These are phyloP conservation scores for Fusarium temperatum DNA, from an alignment of 2,329 filamentous ascomycete species.

Conservation along the genomic window DNA sequence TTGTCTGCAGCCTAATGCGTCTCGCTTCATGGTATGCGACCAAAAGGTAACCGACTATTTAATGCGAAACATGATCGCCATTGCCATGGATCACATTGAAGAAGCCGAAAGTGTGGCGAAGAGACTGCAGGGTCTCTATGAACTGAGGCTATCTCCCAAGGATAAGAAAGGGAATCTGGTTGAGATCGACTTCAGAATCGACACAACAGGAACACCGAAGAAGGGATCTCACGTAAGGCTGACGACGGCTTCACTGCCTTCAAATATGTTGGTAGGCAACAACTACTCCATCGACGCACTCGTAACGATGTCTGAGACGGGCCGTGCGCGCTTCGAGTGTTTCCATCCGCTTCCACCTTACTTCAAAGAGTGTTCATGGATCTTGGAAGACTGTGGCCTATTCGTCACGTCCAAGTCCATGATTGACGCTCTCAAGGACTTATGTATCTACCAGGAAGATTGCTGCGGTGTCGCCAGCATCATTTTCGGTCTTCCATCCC, in stretches of 20 bases:
- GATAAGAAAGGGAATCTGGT: not conserved
- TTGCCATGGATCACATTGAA: conserved; percentile 52
- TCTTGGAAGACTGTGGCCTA: conserved; percentile 49
- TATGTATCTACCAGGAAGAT: conserved; percentile 43
- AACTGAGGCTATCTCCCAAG: not conserved
- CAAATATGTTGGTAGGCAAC: conserved; percentile 18
- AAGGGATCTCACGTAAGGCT: conserved; percentile 13
- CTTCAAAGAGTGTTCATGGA: conserved; percentile 50
- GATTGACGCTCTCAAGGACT: conserved; percentile 48
- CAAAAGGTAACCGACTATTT: conserved; percentile 42
- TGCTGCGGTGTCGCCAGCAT: conserved; percentile 46
- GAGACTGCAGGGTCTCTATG: not conserved
- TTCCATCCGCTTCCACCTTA: conserved; percentile 51
- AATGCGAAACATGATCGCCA: conserved; percentile 46
- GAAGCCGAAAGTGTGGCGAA: conserved; percentile 36
- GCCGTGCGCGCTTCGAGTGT: conserved; percentile 47
- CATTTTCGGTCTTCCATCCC: not conserved
- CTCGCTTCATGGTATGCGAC: conserved; percentile 39
- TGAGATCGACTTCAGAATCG: conserved; percentile 18
- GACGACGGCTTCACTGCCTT: conserved; percentile 1
- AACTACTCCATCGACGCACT: conserved; percentile 51
- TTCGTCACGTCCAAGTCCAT: conserved; percentile 53
- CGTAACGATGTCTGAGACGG: conserved; percentile 41
- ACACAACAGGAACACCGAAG: not conserved
- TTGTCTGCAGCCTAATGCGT: conserved; percentile 44